Percentiles rank a stretch among this genome's conserved stretches.
phyloP scores from a whole-genome alignment of 2,329 filamentous ascomycete genomes.

The Claviceps monticola region DNA sequence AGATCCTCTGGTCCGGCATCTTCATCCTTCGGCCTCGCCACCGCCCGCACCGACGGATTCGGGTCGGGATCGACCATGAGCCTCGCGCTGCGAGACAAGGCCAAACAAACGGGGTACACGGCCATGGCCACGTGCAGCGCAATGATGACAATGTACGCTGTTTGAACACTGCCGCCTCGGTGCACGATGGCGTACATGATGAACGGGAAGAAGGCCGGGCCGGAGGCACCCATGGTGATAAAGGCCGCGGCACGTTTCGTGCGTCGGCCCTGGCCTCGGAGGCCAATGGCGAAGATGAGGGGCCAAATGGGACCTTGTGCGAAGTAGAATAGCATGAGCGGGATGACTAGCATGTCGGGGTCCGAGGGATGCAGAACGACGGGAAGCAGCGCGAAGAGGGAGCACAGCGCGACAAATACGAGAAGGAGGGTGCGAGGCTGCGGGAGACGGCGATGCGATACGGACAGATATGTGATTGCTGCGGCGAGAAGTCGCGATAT shows the following conservation, averaged over 20 bases:
- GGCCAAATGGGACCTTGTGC: slow-evolving; percentile 76
- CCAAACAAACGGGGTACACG: slow-evolving; percentile 36
- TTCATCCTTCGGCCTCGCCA: slow-evolving; percentile 10
- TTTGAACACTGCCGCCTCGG: slow-evolving; percentile 43
- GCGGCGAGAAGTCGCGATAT: slow-evolving; percentile 58
- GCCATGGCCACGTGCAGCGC: slow-evolving; percentile 32
- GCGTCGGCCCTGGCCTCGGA: slow-evolving; percentile 66
- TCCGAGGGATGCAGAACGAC: slow-evolving; percentile 30
- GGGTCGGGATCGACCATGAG: slow-evolving; percentile 25
- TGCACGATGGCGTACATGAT: slow-evolving; percentile 56
- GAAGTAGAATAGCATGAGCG: slow-evolving; percentile 59
- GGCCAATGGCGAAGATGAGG: slow-evolving; percentile 64
- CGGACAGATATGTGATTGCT: slow-evolving; percentile 45
- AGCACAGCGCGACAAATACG: slow-evolving; percentile 45
- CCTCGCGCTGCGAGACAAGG: slow-evolving; percentile 31
- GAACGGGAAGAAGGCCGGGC: slow-evolving; percentile 62
- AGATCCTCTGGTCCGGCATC: slow-evolving; percentile 9
- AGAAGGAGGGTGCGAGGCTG: slow-evolving; percentile 57
- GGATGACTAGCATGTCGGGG: slow-evolving; percentile 38
- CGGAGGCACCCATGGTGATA: slow-evolving; percentile 62
- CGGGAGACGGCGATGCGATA: slow-evolving; percentile 34
- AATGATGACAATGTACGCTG: slow-evolving; percentile 51
- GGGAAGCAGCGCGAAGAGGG: slow-evolving; percentile 38
- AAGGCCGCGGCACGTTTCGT: slow-evolving; percentile 67
- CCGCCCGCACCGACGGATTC: slow-evolving; percentile 11